A percentile compares a stretch with the other conserved stretches of the same genome.
phyloP scores from a whole-genome alignment of 352 stramenopile species.

The Phytophthora tentaculata region DNA sequence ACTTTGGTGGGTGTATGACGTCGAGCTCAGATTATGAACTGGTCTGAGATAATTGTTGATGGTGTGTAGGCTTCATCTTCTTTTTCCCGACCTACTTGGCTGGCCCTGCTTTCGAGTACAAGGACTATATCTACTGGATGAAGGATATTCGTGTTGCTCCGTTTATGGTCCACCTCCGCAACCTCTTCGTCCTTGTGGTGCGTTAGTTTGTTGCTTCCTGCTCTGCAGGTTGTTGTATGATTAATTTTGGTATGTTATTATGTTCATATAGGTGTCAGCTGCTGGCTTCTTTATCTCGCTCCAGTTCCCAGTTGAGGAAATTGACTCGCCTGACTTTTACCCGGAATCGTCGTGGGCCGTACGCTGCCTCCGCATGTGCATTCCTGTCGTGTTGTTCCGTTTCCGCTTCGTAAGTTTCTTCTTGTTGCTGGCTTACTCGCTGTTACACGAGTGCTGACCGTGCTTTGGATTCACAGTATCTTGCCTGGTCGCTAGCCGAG shows the following conservation, averaged over 20 bases:
- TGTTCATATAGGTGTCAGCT: conserved; percentile 55
- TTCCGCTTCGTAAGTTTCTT: conserved; percentile 77
- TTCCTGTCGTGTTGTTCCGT: conserved; percentile 80
- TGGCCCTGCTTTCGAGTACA: conserved; percentile 86
- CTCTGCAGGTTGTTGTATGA: not conserved
- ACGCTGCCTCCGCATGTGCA: conserved; percentile 76
- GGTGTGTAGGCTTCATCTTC: conserved; percentile 74
- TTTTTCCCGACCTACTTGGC: conserved; percentile 90
- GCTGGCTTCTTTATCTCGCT: conserved; percentile 77
- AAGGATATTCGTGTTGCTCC: conserved; percentile 71
- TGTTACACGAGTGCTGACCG: conserved; percentile 2
- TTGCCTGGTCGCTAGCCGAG: conserved; percentile 88
- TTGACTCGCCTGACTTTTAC: conserved; percentile 81
- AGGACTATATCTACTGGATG: conserved; percentile 86
- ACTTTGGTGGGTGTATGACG: conserved; percentile 64
- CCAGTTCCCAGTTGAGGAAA: conserved; percentile 78
- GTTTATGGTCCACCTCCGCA: conserved; percentile 69
- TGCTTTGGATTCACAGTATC: conserved; percentile 59
- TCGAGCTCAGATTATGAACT: too few relatives aligned
- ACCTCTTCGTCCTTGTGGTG: conserved; percentile 80
- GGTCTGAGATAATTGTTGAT: conserved; percentile 1
- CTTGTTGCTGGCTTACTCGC: conserved; percentile 2
- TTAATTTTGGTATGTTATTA: not conserved
- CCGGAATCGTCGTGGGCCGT: conserved; percentile 59
- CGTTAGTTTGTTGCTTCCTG: conserved; percentile 6